Percentiles rank a stretch among this genome's conserved stretches.
Conservation (phyloP, 2,329 filamentous ascomycete species). For the Nothophaeocryptopus gaeumannii region DNA sequence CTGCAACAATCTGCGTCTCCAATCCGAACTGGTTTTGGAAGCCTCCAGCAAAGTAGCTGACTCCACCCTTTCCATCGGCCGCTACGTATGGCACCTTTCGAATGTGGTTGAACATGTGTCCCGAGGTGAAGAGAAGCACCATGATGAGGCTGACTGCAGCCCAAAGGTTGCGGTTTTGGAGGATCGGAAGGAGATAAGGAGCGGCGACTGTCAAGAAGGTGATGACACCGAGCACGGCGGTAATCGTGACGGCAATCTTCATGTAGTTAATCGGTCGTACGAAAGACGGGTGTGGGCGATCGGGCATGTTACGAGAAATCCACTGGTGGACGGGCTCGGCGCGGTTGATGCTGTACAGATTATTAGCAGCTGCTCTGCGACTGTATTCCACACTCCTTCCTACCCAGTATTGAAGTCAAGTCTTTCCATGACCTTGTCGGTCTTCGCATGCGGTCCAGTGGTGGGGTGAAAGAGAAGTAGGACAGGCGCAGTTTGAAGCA, state of each 20-base stretch:
- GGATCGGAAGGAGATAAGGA: conserved; percentile 74
- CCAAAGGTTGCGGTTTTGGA: conserved; percentile 93
- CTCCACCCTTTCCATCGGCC: conserved; percentile 77
- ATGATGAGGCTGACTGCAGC: conserved; percentile 82
- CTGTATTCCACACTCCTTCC: conserved; percentile 27
- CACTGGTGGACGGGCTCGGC: conserved; percentile 78
- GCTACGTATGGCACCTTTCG: conserved; percentile 90
- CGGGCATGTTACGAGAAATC: conserved; percentile 75
- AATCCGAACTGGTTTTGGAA: conserved; percentile 93
- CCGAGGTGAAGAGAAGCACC: conserved; percentile 89
- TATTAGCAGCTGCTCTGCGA: conserved; percentile 1
- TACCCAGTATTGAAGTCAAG: conserved; percentile 85
- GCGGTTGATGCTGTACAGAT: conserved; percentile 57
- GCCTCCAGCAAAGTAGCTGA: conserved; percentile 84
- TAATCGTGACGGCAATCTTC: conserved; percentile 65
- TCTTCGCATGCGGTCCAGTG: conserved; percentile 70
- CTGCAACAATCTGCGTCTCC: conserved; percentile 92
- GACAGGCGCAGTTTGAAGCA: conserved; percentile 90
- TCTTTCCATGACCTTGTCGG: conserved; percentile 66
- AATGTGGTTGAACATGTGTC: conserved; percentile 99
- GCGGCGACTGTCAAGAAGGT: conserved; percentile 69
- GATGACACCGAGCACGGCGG: conserved; percentile 65
- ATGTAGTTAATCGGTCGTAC: conserved; percentile 84
- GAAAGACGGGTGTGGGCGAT: conserved; percentile 70
- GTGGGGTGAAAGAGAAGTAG: conserved; percentile 86